Base-by-base conservation (phyloP, 768 basidiomycete species). In the Melanogaster broomeanus region DNA sequence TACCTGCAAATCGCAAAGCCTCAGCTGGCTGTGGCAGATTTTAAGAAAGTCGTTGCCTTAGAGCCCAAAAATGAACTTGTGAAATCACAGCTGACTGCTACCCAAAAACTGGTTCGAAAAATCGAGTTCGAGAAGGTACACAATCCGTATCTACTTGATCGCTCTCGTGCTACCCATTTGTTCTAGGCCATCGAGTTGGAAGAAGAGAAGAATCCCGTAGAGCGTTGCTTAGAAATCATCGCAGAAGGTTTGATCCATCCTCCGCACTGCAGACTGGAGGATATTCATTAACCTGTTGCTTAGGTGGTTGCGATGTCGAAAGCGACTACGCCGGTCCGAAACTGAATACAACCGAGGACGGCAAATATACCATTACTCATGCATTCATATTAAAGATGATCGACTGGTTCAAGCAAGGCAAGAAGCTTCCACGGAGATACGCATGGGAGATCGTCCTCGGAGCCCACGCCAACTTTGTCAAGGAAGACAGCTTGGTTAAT, bases 371-470 rank as follows among this genome's bases (percentile, higher is more conserved):
- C 43, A 89, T 95, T 56, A 90, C 85, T 22, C 68, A 79, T 33
- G 79, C 86, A 47, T 99, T 98, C 68, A 76, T 99, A 55, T 78
- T 80, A 56, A 78, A 73, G 34, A 94, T 98, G 93, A 84, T 97
- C 43, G 75, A 85, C 56, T 91, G 85, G 85, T 98, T 97, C 74
- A 95, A 94, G 74, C 81, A 85, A 39, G 94, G 93, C n/a, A 97
- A 97, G 68, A 78, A 87, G n/a, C 72, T 98, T 42, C 84, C 93
- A 4, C 85, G 86, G 69, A 80, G 95, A 70, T 88, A 93, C 53
- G 93, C 87, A 24, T 98, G 93, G 95, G 93, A 98, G 72, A 98
- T 99, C 59, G 80, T 94, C 21, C 76, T 99, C 15, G 93, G 90
- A 10, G 93, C 91, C 54, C 81, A 90, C 65, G 78, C 82, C 18